phyloP scores from a whole-genome alignment of 139 green algal species.

The Volvox reticuliferus region DNA sequence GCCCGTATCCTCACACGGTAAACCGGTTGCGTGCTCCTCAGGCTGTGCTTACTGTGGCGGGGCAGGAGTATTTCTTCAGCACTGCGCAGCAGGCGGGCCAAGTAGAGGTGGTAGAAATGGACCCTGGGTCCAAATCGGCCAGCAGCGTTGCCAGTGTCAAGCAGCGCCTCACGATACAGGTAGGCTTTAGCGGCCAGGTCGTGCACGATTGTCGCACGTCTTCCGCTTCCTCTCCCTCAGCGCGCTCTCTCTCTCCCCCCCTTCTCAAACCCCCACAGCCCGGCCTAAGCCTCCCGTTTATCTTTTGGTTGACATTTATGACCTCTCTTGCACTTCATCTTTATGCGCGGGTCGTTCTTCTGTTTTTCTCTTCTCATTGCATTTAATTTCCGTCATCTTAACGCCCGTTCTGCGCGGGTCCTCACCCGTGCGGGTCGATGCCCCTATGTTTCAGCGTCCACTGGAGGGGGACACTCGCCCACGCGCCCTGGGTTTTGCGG shows the following conservation, averaged over 20 bases:
- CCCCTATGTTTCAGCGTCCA: not conserved
- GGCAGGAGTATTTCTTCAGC: constrained; percentile 22
- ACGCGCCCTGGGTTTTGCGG: not conserved
- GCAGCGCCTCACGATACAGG: constrained; percentile 34
- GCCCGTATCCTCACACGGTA: too few species aligned
- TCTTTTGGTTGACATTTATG: too few species aligned
- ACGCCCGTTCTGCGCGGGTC: too few species aligned
- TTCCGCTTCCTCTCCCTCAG: too few species aligned
- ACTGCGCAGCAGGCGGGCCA: not conserved
- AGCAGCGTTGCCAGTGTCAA: not conserved
- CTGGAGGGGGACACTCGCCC: constrained; percentile 3
- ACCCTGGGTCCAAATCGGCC: not conserved
- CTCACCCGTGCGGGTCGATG: too few species aligned
- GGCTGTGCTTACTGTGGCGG: constrained; percentile 15
- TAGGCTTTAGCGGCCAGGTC: not conserved
- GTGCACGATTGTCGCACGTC: not conserved
- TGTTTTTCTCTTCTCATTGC: too few species aligned
- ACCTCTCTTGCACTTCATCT: too few species aligned
- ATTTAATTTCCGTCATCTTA: too few species aligned
- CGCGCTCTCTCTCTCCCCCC: too few species aligned
- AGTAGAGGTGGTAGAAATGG: constrained; percentile 20
- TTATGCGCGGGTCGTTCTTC: too few species aligned
- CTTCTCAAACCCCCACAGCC: too few species aligned
- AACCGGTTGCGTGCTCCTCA: not conserved
- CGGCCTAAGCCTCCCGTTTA: too few species aligned